Evolutionary conservation across 2,329 filamentous ascomycete genomes (phyloP), one percentile per base, ranked within the genome.

Genomic region (Neopestalotiopsis sp.): DNA sequence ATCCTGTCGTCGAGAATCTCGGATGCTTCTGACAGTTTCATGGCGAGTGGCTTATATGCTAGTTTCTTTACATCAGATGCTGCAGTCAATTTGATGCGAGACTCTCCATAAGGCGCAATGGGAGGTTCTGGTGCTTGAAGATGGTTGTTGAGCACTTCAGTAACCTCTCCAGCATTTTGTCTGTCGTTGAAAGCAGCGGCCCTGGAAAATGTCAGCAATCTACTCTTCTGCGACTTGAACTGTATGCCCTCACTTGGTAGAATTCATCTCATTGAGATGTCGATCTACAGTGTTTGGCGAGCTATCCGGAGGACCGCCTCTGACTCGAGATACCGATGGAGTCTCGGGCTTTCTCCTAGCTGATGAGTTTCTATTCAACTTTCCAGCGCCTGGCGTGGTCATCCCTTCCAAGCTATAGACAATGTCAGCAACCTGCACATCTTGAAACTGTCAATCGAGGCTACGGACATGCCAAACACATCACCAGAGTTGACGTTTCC

Each of bases 1-100:
- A 99, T 98, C 74, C 94, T 88, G 80, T 98, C 95, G 81, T 99
- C 96, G 7, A 98, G 87, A 59, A 97, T 93, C 79, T 97, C 95
- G 4, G 95, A 97, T 0, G 94, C 91, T 78, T 98, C 95, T 4
- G 94, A 95, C 6, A 96, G 86, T 76, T 97, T 97, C 94, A 98
- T 97, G 2, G 94, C 92, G 85, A 98, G 91, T 1, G 94, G 93
- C 77, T 95, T 96, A 81, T 98, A 99, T 1, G 86, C 90, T 73
- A 98, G 91, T 78, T 97, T 98, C 78, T 95, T 94, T 76, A 94
- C 88, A 78, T 98, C 95, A 1, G 94, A 95, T 69, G 93, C 93
- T 2, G 94, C 93, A 5, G 91, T 95, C 24, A 97, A 86, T 77
- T 93, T 95, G 78, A 98, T 90, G 65, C 96, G 92, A 17, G 94